Evolutionary conservation across 2,329 filamentous ascomycete genomes (phyloP).

Genomic region (Aaosphaeria arxii): DNA sequence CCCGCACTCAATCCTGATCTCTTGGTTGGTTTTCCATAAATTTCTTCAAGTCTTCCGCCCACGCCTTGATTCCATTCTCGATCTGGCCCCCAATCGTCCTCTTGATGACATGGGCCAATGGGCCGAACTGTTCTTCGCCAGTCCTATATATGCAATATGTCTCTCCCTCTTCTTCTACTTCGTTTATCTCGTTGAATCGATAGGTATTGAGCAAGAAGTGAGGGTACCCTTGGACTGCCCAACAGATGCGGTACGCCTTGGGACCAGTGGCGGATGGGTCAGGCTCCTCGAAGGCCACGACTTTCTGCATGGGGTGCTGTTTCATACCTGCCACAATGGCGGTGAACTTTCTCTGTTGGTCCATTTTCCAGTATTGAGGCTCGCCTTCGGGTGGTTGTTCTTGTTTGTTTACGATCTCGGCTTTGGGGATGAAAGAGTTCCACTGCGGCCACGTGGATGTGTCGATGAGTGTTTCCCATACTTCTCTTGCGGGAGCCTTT

Average conservation of each 20-base stretch:
- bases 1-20: too few relatives aligned
- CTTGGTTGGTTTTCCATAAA: not conserved
- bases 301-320: not conserved
- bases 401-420: not conserved
- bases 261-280: not conserved
- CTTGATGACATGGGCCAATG: constrained; percentile 4
- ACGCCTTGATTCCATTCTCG: constrained; percentile 2
- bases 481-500: constrained; percentile 1
- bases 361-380: not conserved
- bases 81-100: constrained; percentile 1
- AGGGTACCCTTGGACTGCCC: constrained; percentile 3
- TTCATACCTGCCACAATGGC: constrained; percentile 1
- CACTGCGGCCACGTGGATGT: constrained; percentile 5
- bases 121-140: constrained; percentile 3
- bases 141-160: constrained; percentile 5
- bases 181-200: constrained; percentile 4
- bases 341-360: not conserved
- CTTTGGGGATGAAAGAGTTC: constrained; percentile 5
- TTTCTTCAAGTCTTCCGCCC: constrained; percentile 6
- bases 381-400: not conserved
- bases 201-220: not conserved
- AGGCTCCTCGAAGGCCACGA: constrained; percentile 1
- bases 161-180: constrained; percentile 1
- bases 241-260: constrained; percentile 1
- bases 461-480: constrained; percentile 4